phyloP scores from a whole-genome alignment of 2,329 filamentous ascomycete genomes.

The Fonsecaea nubica region DNA sequence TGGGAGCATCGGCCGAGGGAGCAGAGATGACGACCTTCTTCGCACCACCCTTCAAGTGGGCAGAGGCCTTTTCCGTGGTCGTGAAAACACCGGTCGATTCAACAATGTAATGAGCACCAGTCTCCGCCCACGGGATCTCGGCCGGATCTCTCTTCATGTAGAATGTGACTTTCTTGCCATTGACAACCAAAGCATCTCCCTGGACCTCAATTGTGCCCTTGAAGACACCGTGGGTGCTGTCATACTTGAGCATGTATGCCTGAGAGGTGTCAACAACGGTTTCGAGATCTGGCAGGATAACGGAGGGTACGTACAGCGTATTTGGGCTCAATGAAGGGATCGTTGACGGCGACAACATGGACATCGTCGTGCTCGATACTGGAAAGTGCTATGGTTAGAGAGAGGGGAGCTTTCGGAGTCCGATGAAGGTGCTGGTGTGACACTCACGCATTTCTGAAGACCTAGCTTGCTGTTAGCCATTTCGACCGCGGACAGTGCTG shows the following conservation, averaged over 20 bases:
- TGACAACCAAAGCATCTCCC: slow-evolving; percentile 77
- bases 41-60: slow-evolving; percentile 93
- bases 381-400: slow-evolving; percentile 29
- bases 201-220: slow-evolving; percentile 84
- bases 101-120: slow-evolving; percentile 90
- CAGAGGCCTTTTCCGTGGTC: slow-evolving; percentile 92
- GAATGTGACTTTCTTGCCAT: slow-evolving; percentile 95
- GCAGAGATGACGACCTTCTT: slow-evolving; percentile 88
- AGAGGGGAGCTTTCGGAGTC: slow-evolving; percentile 38
- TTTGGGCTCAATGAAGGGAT: slow-evolving; percentile 97
- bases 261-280: slow-evolving; percentile 47
- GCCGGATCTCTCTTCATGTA: slow-evolving; percentile 90
- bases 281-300: slow-evolving; percentile 3
- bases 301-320: slow-evolving; percentile 79
- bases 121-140: slow-evolving; percentile 86
- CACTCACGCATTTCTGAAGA: slow-evolving; percentile 94
- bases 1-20: slow-evolving; percentile 78
- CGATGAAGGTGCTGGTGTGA: slow-evolving; percentile 23
- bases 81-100: slow-evolving; percentile 99
- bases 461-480: slow-evolving; percentile 50
- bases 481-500: slow-evolving; percentile 16
- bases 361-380: slow-evolving; percentile 85
- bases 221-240: slow-evolving; percentile 96
- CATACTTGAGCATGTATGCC: slow-evolving; percentile 99
- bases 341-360: slow-evolving; percentile 95